Percentiles rank a stretch among this genome's conserved stretches.
These are phyloP conservation scores for Houttuynia cordata DNA, from an alignment of 164 flowering plant genomes.

Conservation along the genomic window DNA sequence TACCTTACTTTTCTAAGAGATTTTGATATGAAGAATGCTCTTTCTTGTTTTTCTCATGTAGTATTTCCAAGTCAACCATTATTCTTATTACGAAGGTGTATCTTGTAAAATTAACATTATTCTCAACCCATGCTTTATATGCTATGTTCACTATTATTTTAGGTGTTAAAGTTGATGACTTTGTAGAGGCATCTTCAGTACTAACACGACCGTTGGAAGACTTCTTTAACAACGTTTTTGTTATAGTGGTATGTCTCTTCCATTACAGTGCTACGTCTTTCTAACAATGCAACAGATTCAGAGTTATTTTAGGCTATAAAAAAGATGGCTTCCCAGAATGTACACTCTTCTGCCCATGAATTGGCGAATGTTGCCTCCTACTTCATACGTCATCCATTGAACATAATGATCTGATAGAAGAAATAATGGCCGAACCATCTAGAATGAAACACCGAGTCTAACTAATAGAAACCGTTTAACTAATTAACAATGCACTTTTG, in stretches of 20 bases:
- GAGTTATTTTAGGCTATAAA: too few species aligned
- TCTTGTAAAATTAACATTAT: not conserved
- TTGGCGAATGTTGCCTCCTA: not conserved
- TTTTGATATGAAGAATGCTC: not conserved
- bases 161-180: constrained; percentile 81
- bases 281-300: not conserved
- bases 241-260: constrained; percentile 79
- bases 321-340: not conserved
- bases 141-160: not conserved
- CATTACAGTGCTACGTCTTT: not conserved
- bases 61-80: not conserved
- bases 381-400: too few species aligned
- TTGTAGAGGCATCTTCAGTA: constrained; percentile 51
- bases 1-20: constrained; percentile 13
- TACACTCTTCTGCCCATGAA: not conserved
- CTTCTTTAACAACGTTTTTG: constrained; percentile 81
- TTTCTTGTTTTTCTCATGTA: not conserved
- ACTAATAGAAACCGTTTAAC: not conserved
- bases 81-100: not conserved
- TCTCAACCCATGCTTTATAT: not conserved
- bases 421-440: not conserved
- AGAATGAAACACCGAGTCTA: not conserved
- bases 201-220: constrained; percentile 76
- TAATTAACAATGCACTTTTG: too few species aligned
- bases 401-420: not conserved